Percentiles rank a stretch among this genome's conserved stretches.
phyloP scores from a whole-genome alignment of 345 rosid genomes.

The Triadica sebifera region DNA sequence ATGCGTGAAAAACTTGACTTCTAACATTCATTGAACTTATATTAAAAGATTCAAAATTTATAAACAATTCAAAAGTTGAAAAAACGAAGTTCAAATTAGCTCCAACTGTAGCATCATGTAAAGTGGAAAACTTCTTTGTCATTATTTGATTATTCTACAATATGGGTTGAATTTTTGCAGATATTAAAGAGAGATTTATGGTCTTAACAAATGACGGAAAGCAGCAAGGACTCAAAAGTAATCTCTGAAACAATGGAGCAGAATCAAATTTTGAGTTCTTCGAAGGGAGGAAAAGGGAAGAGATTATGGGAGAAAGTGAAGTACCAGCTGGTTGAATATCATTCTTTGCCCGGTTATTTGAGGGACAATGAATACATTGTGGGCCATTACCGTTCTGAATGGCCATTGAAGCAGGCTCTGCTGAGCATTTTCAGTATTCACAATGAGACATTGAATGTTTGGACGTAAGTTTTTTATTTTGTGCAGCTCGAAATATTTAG shows the following conservation, averaged over 20 bases:
- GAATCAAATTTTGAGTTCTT: slow-evolving; percentile 18
- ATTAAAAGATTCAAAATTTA: too few relatives aligned
- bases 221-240: slow-evolving; percentile 22
- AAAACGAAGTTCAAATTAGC: background rate
- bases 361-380: slow-evolving; percentile 86
- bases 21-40: background rate
- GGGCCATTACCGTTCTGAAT: slow-evolving; percentile 83
- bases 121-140: background rate
- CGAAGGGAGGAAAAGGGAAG: slow-evolving; percentile 66
- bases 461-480: slow-evolving; percentile 66
- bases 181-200: background rate
- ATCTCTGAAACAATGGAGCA: slow-evolving; percentile 46
- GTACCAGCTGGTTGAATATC: slow-evolving; percentile 90
- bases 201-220: slow-evolving; percentile 39
- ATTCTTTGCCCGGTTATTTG: slow-evolving; percentile 72
- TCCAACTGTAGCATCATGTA: background rate
- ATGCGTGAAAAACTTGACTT: too few relatives aligned
- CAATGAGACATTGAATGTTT: slow-evolving; percentile 89
- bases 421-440: slow-evolving; percentile 84
- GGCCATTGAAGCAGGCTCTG: slow-evolving; percentile 87
- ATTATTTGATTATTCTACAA: background rate
- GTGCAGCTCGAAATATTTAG: background rate
- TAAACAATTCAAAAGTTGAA: background rate
- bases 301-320: slow-evolving; percentile 82
- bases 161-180: background rate